Evolutionary conservation across 164 flowering plant species (phyloP).

Genomic region (Magnolia officinalis): DNA sequence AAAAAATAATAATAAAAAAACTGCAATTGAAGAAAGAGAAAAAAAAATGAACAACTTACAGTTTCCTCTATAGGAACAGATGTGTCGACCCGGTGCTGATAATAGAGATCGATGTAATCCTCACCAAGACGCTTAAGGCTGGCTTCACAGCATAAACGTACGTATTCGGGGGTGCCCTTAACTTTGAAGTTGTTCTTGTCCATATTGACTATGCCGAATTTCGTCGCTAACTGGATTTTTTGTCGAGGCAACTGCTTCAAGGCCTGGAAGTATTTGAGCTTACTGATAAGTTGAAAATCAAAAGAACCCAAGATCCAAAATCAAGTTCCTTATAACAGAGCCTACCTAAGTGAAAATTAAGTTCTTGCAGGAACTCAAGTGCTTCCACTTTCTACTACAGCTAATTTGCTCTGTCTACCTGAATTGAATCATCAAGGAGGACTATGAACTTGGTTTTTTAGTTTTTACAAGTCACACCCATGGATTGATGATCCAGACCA

Average conservation of each 20-base stretch:
- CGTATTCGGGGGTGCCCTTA: constrained; percentile 18
- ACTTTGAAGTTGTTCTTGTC: not conserved
- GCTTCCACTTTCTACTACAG: too few relatives aligned
- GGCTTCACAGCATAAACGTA: constrained; percentile 19
- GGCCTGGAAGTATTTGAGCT: constrained; percentile 10
- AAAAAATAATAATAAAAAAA: too few relatives aligned
- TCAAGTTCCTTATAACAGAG: not conserved
- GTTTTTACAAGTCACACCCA: too few relatives aligned
- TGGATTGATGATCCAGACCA: too few relatives aligned
- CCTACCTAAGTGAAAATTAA: not conserved
- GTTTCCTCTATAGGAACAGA: constrained; percentile 23
- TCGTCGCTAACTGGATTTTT: constrained; percentile 17
- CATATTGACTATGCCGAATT: constrained; percentile 11
- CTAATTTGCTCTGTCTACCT: too few relatives aligned
- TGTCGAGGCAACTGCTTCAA: constrained; percentile 19
- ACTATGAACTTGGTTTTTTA: not conserved
- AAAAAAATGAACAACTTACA: not conserved
- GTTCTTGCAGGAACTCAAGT: too few relatives aligned
- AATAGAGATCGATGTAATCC: constrained; percentile 24
- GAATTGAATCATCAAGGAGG: not conserved
- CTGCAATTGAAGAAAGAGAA: too few relatives aligned
- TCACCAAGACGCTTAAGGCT: constrained; percentile 20
- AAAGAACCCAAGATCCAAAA: not conserved
- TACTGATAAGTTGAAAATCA: not conserved
- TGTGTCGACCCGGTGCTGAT: constrained; percentile 22